Evolutionary conservation across 2,329 filamentous ascomycete species (phyloP), one percentile per base, ranked within the genome.

Genomic region (Dichotomopilus funicola): DNA sequence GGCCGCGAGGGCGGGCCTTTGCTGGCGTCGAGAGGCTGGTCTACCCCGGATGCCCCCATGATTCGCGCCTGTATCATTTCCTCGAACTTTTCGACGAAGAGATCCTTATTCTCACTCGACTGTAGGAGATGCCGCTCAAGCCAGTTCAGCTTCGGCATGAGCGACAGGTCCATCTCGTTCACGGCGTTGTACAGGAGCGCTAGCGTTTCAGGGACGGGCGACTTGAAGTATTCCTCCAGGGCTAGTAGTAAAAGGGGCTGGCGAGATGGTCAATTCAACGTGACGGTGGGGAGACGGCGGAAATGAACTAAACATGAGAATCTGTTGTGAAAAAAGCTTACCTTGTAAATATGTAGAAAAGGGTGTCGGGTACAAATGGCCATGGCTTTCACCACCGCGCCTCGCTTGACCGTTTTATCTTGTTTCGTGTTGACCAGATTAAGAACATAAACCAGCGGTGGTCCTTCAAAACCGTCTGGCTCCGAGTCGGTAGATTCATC

Each of bases 391-490:
- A 97, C 92, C 49, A 96, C 81, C 19, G 94, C 94, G 56, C 94
- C 94, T 79, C 94, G 86, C 73, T 94, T 95, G 48, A 89, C 89
- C 19, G 87, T 87, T 67, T 89, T 92, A 75, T 99, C 94, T 70
- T 95, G 90, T 71, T 97, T 97, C 6, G 92, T 99, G 70, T 99
- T 97, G 64, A 99, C 94, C 67, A 99, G 74, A 70, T 99, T 99
- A 62, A 99, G 77, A 51, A 99, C 94, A 71, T 99, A 97, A 66
- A 99, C 94, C 63, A 99, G 75, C 3, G 94, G 94, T 11, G 94
- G 91, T 0, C 91, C 92, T 68, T 96, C 89, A 31, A 81, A 82
- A 51, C 82, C 83, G 57, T 88, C 85, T 2, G 83, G 81, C 61
- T 89, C 86, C 56, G 75, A 78, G 55, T 84, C 81, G 9, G 72